phyloP scores from a whole-genome alignment of 2,329 filamentous ascomycete species.

The Monilinia fructigena region DNA sequence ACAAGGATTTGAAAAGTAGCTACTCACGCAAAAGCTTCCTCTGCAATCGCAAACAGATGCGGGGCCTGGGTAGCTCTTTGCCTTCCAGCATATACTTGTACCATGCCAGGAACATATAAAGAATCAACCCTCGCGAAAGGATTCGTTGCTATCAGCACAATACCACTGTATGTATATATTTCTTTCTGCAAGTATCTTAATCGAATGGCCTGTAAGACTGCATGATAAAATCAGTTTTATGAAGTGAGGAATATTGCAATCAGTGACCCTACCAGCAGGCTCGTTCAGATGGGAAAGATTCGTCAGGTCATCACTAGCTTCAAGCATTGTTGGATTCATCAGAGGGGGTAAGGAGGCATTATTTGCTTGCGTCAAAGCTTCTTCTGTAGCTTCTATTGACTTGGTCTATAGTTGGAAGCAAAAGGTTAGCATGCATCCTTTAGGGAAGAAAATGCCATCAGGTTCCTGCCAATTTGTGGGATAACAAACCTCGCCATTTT shows the following conservation, averaged over 20 bases:
- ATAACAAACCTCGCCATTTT: conserved; percentile 80
- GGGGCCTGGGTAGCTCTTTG: conserved; percentile 95
- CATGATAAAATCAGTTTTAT: conserved; percentile 29
- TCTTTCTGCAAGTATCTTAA: conserved; percentile 97
- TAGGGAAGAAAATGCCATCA: conserved; percentile 23
- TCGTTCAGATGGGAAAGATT: conserved; percentile 98
- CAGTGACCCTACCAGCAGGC: conserved; percentile 71
- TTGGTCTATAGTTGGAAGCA: conserved; percentile 58
- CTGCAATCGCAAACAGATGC: conserved; percentile 97
- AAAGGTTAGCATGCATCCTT: conserved; percentile 31
- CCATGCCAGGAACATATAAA: conserved; percentile 97
- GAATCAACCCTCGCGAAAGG: conserved; percentile 97
- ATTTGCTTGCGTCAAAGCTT: conserved; percentile 73
- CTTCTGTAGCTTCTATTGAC: conserved; percentile 72
- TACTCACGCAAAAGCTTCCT: conserved; percentile 92
- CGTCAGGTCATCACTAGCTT: conserved; percentile 96
- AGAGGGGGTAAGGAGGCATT: conserved; percentile 81
- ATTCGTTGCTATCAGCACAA: conserved; percentile 97
- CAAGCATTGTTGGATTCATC: conserved; percentile 97
- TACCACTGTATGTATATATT: conserved; percentile 99
- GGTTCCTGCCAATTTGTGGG: conserved; percentile 25
- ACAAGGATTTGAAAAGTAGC: conserved; percentile 14
- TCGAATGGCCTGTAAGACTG: conserved; percentile 95
- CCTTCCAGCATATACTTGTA: conserved; percentile 98
- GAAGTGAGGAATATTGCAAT: not conserved